Evolutionary conservation across 2,329 filamentous ascomycete genomes (phyloP), one percentile per base, ranked within the genome.

Genomic region (Fusarium buxicola): DNA sequence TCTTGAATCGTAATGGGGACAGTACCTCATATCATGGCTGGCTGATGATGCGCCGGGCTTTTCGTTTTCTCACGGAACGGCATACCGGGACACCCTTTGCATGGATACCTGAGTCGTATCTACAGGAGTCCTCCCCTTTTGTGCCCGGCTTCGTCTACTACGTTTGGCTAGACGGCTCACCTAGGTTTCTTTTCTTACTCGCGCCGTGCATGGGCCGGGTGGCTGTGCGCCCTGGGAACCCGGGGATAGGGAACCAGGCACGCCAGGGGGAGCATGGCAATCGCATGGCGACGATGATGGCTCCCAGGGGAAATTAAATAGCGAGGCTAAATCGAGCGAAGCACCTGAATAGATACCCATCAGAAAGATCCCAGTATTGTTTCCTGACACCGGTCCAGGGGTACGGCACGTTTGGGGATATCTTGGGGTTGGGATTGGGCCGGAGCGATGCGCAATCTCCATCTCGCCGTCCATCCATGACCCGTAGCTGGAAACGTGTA

Each of bases 11-110:
- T 50, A 39, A 45, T 34, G 38, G 43, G 45, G 50, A 46, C 46
- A 50, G 34, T 51, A 44, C 46, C 56, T 60, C 58, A 58, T 38
- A 58, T 58, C 49, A 63, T 58, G 58, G 49, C 41, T 55, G 47
- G 49, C 34, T 49, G 28, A 38, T 40, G 49, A 30, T 64, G 41
- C 39, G 31, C 28, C 43, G 31, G 40, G 52, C 35, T 66, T 36
- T 16, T 46, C 36, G 10, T 45, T 32, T 28, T 43, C 39, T 47
- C 25, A 35, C 40, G n/a, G 32, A 49, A 24, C 18, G 35, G 27
- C 13, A 38, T 36, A 13, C 38, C 24, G 41, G 28, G 12, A 43
- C 51, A 21, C 32, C 45, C 41, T 45, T 49, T 10, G 52, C 43
- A 58, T 46, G 48, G 31, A 46, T 47, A 34, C 35, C 30, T 44